Evolutionary conservation across 2,329 filamentous ascomycete species (phyloP).

Genomic region (Paecilomyces sp.): DNA sequence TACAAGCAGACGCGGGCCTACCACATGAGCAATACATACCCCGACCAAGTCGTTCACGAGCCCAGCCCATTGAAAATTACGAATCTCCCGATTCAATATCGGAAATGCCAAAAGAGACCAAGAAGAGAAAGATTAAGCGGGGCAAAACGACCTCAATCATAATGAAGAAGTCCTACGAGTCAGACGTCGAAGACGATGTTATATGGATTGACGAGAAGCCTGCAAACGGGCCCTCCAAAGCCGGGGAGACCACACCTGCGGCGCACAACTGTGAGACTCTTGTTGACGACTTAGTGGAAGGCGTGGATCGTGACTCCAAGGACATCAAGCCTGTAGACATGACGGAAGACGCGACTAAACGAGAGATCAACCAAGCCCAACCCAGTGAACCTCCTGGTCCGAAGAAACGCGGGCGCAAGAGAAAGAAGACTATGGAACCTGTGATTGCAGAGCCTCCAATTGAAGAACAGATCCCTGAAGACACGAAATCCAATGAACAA

Average conservation of each 20-base stretch:
- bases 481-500: not conserved
- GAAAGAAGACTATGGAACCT: constrained; percentile 27
- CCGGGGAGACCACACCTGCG: constrained; percentile 6
- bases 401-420: constrained; percentile 39
- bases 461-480: not conserved
- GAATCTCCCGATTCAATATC: constrained; percentile 6
- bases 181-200: constrained; percentile 33
- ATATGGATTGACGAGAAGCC: constrained; percentile 32
- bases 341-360: not conserved
- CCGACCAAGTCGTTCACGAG: constrained; percentile 1
- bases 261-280: not conserved
- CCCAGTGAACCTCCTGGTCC: constrained; percentile 12
- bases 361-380: not conserved
- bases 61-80: not conserved
- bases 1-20: not conserved
- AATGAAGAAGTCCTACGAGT: constrained; percentile 19
- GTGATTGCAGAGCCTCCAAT: constrained; percentile 3
- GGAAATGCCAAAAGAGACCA: constrained; percentile 21
- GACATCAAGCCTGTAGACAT: not conserved
- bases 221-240: constrained; percentile 2
- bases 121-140: constrained; percentile 39
- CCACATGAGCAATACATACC: not conserved
- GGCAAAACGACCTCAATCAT: constrained; percentile 33
- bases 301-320: constrained; percentile 5
- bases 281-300: not conserved